These are phyloP conservation scores for Heterobasidion irregulare DNA, from an alignment of 1,284 basidiomycete genomes.

Conservation along the genomic window DNA sequence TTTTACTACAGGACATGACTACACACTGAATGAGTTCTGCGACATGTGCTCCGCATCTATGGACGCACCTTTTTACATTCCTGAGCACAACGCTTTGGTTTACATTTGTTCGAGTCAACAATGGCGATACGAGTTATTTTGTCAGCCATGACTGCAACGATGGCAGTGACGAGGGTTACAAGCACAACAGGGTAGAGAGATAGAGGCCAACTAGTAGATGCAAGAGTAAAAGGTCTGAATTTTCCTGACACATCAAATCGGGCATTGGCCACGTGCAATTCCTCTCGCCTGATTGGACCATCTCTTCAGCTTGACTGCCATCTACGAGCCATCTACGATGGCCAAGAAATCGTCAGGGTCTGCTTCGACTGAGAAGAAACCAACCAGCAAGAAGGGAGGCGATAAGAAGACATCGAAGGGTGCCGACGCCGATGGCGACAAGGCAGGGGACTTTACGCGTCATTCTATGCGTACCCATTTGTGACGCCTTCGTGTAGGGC, in stretches of 20 bases:
- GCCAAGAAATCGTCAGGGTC: conserved; percentile 35
- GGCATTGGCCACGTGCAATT: neutral
- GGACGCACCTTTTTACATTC: conserved; percentile 81
- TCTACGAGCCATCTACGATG: too few species aligned
- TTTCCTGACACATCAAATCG: neutral
- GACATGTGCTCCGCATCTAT: neutral
- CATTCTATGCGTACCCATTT: neutral
- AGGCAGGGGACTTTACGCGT: conserved; percentile 11
- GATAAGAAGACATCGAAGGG: conserved; percentile 22
- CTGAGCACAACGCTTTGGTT: conserved; percentile 87
- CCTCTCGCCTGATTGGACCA: neutral
- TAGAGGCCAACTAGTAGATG: too few species aligned
- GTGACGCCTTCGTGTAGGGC: conserved; percentile 24
- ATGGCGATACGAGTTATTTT: conserved; percentile 96
- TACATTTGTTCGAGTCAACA: conserved; percentile 89
- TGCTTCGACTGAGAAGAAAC: conserved; percentile 23
- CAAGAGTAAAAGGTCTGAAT: neutral
- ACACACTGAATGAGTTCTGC: neutral
- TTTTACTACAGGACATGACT: conserved; percentile 96
- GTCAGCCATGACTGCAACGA: conserved; percentile 51
- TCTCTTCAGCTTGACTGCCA: neutral
- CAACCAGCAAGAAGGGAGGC: conserved; percentile 21
- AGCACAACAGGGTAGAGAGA: neutral
- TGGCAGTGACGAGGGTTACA: neutral
- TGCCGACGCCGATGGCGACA: conserved; percentile 26